phyloP scores from a whole-genome alignment of 148 eudicot species.

The Selenicereus undatus region DNA sequence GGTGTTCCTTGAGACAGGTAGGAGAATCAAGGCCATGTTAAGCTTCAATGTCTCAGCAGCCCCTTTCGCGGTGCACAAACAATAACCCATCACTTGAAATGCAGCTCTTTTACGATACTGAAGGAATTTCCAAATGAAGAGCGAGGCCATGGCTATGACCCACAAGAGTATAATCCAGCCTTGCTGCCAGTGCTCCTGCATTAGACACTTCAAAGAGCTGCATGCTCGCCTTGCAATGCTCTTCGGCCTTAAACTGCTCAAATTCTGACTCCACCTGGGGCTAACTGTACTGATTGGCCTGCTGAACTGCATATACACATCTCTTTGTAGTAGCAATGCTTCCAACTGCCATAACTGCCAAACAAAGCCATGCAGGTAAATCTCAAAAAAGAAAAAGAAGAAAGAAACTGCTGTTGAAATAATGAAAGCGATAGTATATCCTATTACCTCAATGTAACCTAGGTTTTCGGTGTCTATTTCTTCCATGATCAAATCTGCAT shows the following conservation, averaged over 20 bases:
- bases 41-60: constrained; percentile 93
- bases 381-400: neutral
- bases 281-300: constrained; percentile 73
- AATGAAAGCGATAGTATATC: neutral
- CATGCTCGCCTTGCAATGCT: constrained; percentile 43
- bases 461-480: constrained; percentile 86
- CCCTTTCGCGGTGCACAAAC: constrained; percentile 90
- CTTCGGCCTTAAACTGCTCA: constrained; percentile 37
- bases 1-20: constrained; percentile 82
- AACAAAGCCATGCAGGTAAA: no score
- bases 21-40: constrained; percentile 88
- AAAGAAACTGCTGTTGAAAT: neutral
- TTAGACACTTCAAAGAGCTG: constrained; percentile 46
- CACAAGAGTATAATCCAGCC: constrained; percentile 71
- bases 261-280: constrained; percentile 65
- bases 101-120: constrained; percentile 64
- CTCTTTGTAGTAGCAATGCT: constrained; percentile 77
- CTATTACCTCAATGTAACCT: constrained; percentile 87
- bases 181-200: constrained; percentile 82
- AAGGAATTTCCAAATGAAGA: constrained; percentile 79
- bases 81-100: constrained; percentile 85
- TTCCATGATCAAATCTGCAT: constrained; percentile 93
- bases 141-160: constrained; percentile 50
- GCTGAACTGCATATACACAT: constrained; percentile 78
- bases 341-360: constrained; percentile 96